phyloP scores from a whole-genome alignment of 139 green algal species.

The Chlorella sp. region DNA sequence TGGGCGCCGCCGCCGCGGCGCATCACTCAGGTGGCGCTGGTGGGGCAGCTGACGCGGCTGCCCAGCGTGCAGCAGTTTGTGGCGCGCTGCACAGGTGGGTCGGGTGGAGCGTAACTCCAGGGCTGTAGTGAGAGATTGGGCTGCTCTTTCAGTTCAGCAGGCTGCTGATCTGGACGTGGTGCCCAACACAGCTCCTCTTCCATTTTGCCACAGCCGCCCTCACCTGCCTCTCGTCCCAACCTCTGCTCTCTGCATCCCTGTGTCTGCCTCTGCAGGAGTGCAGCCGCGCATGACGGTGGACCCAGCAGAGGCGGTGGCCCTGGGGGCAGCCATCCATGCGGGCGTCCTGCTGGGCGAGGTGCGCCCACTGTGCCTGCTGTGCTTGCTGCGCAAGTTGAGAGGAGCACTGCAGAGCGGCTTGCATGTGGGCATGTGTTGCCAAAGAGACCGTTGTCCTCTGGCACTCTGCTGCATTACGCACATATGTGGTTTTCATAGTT shows the following conservation, averaged over 20 bases:
- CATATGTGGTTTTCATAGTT: no score
- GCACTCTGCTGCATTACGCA: no score
- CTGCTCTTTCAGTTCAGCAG: neutral
- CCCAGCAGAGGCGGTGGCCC: conserved; percentile 51
- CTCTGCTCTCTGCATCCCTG: no score
- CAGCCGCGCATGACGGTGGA: conserved; percentile 44
- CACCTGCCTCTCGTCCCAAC: no score
- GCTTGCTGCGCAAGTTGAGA: neutral
- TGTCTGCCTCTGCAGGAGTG: conserved; percentile 45
- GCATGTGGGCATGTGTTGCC: no score
- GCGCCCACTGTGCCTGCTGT: neutral
- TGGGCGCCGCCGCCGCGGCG: conserved; percentile 68
- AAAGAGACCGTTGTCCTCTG: no score
- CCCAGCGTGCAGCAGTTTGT: conserved; percentile 65
- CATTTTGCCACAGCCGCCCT: no score
- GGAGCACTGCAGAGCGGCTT: no score
- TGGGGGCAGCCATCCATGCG: conserved; percentile 60
- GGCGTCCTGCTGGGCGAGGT: conserved; percentile 51
- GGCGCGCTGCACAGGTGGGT: conserved; percentile 55
- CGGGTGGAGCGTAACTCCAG: neutral
- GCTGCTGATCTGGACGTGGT: no score
- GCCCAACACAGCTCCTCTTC: no score
- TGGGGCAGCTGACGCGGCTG: conserved; percentile 77
- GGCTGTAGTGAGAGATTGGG: neutral
- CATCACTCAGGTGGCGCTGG: conserved; percentile 74